Conservation (phyloP, 2,329 filamentous ascomycete genomes). For the Pyrenochaeta sp. region DNA sequence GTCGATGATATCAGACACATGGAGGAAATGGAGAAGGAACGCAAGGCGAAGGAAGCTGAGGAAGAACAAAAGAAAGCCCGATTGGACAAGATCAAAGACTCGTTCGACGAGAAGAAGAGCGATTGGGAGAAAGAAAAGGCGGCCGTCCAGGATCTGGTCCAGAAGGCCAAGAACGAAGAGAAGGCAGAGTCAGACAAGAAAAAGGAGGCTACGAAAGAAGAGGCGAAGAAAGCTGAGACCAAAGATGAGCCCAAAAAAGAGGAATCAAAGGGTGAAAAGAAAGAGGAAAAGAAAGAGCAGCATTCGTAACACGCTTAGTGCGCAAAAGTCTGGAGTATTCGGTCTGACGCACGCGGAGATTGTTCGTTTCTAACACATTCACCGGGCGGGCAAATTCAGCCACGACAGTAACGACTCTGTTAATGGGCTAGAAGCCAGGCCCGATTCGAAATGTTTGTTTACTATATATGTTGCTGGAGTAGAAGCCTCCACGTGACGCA, state of each 20-base stretch:
- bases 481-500: no score
- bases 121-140: conserved; percentile 94
- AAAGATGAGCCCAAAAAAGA: conserved; percentile 58
- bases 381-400: conserved; percentile 9
- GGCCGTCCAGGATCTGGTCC: conserved; percentile 73
- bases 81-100: conserved; percentile 78
- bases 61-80: conserved; percentile 76
- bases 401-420: conserved; percentile 26
- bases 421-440: conserved; percentile 7
- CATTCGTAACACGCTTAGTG: conserved; percentile 20
- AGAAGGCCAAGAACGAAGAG: conserved; percentile 59
- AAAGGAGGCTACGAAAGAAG: conserved; percentile 44
- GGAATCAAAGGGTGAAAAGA: conserved; percentile 35
- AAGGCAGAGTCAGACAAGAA: conserved; percentile 50
- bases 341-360: conserved; percentile 1
- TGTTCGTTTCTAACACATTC: background rate
- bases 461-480: no score
- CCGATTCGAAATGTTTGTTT: no score
- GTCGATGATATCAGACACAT: conserved; percentile 97
- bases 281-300: conserved; percentile 22
- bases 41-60: conserved; percentile 78
- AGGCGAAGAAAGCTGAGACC: conserved; percentile 63
- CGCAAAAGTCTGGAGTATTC: background rate
- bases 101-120: conserved; percentile 76
- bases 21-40: conserved; percentile 97